phyloP scores from a whole-genome alignment of 2,329 filamentous ascomycete species.

The Monosporascus sp. region DNA sequence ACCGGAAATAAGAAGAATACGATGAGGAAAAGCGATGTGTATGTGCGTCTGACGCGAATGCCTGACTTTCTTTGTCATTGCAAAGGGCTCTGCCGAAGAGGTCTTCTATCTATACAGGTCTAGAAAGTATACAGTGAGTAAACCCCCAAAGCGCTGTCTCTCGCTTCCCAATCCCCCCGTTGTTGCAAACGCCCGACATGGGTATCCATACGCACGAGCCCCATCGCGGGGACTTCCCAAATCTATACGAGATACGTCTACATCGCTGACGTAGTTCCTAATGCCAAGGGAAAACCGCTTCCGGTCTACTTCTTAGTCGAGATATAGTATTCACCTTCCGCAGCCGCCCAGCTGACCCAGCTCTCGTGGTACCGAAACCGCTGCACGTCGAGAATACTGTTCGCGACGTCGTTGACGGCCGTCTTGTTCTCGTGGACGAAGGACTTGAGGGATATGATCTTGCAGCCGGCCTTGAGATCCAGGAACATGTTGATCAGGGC shows the following conservation, averaged over 20 bases:
- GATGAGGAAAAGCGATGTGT: conserved; percentile 1
- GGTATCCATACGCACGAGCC: neutral
- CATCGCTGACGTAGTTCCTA: neutral
- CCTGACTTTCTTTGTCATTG: conserved; percentile 4
- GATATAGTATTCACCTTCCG: conserved; percentile 80
- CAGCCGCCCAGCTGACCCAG: conserved; percentile 90
- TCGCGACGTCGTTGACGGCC: conserved; percentile 69
- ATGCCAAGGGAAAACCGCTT: conserved; percentile 5
- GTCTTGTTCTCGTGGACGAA: conserved; percentile 80
- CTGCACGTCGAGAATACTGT: conserved; percentile 72
- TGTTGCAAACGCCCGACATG: neutral
- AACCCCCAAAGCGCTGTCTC: conserved; percentile 4
- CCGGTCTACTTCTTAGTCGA: conserved; percentile 62
- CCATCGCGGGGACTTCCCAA: conserved; percentile 5
- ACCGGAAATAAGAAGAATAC: conserved; percentile 13
- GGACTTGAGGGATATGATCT: conserved; percentile 85
- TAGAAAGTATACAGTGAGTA: conserved; percentile 21
- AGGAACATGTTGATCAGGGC: conserved; percentile 83
- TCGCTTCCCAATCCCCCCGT: neutral
- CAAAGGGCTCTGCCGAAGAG: conserved; percentile 12
- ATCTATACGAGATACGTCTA: neutral
- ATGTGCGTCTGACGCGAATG: neutral
- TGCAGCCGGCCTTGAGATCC: conserved; percentile 84
- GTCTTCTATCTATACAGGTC: conserved; percentile 15
- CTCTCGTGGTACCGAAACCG: conserved; percentile 54